phyloP scores from a whole-genome alignment of 2,329 filamentous ascomycete species.

The Ophiostoma novo-ulmi region DNA sequence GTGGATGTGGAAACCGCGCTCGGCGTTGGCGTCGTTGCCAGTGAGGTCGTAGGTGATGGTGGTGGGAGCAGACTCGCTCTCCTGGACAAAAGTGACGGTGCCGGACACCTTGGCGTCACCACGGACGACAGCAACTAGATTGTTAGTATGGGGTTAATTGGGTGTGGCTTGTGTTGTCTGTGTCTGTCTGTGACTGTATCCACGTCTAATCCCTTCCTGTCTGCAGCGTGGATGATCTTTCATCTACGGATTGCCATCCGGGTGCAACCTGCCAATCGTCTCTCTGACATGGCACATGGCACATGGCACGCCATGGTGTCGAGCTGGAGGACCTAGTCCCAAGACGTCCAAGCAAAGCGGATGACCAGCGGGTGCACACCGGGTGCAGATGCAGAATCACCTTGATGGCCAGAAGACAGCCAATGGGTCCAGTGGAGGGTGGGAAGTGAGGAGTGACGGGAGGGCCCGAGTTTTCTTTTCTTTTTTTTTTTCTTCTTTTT shows the following conservation, averaged over 20 bases:
- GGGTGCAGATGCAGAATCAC: not conserved
- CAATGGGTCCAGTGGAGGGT: not conserved
- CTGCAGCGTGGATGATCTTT: not conserved
- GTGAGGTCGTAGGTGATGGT: conserved; percentile 87
- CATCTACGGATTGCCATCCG: not conserved
- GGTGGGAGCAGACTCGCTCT: conserved; percentile 72
- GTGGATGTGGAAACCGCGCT: conserved; percentile 98
- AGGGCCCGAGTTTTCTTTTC: not conserved
- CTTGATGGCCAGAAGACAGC: conserved; percentile 5
- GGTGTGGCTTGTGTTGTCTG: conserved; percentile 38
- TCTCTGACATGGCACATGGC: not conserved
- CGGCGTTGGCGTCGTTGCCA: conserved; percentile 87
- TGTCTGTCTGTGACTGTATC: not conserved
- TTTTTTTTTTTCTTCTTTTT: not conserved
- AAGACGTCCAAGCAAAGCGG: not conserved
- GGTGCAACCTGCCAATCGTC: not conserved
- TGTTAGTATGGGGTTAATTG: not conserved
- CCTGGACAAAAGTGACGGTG: conserved; percentile 93
- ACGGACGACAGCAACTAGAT: conserved; percentile 85
- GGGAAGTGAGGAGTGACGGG: not conserved
- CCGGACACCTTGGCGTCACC: conserved; percentile 95
- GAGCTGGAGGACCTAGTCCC: not conserved
- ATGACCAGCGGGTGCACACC: not conserved
- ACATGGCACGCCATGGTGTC: not conserved
- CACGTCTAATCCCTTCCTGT: not conserved